Evolutionary conservation across 305 asterid species (phyloP).

Genomic region (Withania somnifera): DNA sequence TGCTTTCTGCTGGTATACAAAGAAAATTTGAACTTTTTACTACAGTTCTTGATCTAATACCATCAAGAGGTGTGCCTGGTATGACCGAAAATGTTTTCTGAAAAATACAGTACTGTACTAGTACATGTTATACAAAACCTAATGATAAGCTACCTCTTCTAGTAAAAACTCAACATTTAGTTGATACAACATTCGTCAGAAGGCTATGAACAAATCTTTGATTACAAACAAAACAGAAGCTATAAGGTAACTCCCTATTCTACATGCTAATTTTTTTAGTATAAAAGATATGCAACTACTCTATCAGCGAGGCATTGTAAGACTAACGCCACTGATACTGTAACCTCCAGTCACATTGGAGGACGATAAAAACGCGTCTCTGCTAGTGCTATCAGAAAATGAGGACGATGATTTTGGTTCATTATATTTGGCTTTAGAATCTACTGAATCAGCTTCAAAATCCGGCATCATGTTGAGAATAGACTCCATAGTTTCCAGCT

Average conservation of each 20-base stretch:
- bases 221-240: background rate
- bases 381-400: constrained; percentile 18
- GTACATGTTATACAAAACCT: background rate
- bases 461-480: constrained; percentile 27
- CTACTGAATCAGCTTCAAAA: constrained; percentile 13
- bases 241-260: background rate
- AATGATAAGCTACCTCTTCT: background rate
- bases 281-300: constrained; percentile 18
- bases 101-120: background rate
- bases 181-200: background rate
- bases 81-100: background rate
- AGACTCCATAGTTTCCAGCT: constrained; percentile 47
- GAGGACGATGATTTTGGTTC: constrained; percentile 24
- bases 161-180: background rate
- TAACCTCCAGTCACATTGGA: constrained; percentile 33
- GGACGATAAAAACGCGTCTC: constrained; percentile 21
- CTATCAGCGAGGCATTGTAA: constrained; percentile 45
- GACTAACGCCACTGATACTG: constrained; percentile 44
- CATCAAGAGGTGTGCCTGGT: background rate
- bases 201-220: background rate
- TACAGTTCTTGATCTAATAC: background rate
- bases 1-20: background rate
- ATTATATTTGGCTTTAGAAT: constrained; percentile 14
- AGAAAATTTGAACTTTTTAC: background rate
- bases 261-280: background rate